phyloP scores from a whole-genome alignment of 73 alveolate species.

The Paramecium tetraurelia region DNA sequence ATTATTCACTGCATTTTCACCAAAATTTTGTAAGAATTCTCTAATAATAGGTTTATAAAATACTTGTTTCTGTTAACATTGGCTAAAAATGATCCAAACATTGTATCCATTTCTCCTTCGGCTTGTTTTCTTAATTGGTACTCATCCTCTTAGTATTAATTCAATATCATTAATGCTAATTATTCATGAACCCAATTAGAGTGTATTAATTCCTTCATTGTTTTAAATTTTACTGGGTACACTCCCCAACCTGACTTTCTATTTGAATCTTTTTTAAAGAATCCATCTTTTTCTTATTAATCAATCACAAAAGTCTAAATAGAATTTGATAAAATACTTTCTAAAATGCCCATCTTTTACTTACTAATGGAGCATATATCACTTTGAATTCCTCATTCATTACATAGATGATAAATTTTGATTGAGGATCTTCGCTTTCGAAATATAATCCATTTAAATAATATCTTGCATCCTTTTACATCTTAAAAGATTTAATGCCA shows the following conservation, averaged over 20 bases:
- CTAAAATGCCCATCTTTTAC: constrained; percentile 28
- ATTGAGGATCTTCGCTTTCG: constrained; percentile 25
- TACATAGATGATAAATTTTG: background rate
- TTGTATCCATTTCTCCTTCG: constrained; percentile 30
- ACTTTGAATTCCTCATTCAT: background rate
- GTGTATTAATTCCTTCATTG: background rate
- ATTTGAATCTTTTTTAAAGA: background rate
- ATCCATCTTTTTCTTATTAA: constrained; percentile 2
- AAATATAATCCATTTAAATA: background rate
- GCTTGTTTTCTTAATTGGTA: background rate
- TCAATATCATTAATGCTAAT: background rate
- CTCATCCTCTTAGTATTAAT: background rate
- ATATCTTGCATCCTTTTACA: background rate
- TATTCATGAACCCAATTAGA: constrained; percentile 10
- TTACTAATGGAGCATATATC: background rate
- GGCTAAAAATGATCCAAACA: constrained; percentile 37
- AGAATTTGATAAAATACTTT: background rate
- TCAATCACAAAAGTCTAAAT: background rate
- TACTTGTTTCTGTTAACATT: background rate
- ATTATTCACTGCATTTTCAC: constrained; percentile 35
- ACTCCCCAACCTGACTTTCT: constrained; percentile 43
- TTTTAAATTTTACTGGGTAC: background rate
- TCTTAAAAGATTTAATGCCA: background rate
- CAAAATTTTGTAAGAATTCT: background rate
- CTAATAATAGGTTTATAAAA: background rate